Evolutionary conservation across 2,329 filamentous ascomycete genomes (phyloP).

Genomic region (Whalleya microplaca): DNA sequence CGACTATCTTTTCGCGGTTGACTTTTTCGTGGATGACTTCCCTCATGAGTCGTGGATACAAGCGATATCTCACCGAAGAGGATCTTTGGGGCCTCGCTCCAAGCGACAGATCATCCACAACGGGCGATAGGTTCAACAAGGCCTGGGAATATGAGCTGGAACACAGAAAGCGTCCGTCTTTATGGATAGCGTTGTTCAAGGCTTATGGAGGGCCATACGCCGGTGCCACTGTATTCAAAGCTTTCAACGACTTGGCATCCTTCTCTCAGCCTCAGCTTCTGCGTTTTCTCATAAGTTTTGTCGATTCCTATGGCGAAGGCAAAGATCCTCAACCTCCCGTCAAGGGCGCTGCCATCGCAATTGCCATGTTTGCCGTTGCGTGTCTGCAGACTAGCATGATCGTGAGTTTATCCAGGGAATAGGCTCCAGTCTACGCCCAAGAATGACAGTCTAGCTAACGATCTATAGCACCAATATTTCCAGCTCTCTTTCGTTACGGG

Average conservation of each 20-base stretch:
- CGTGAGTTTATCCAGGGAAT: conserved; percentile 33
- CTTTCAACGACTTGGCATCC: conserved; percentile 81
- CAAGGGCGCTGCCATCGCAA: conserved; percentile 82
- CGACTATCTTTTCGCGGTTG: conserved; percentile 88
- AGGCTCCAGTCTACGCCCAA: background rate
- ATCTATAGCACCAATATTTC: conserved; percentile 82
- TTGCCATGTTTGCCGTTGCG: conserved; percentile 90
- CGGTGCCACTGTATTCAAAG: conserved; percentile 82
- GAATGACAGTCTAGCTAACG: conserved; percentile 27
- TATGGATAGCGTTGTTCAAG: conserved; percentile 85
- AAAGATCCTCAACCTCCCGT: conserved; percentile 74
- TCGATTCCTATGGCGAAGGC: conserved; percentile 71
- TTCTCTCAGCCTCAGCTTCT: conserved; percentile 93
- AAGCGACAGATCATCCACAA: conserved; percentile 76
- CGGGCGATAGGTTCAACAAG: conserved; percentile 69
- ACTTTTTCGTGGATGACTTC: conserved; percentile 99
- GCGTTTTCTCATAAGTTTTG: conserved; percentile 80
- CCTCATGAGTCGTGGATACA: conserved; percentile 94
- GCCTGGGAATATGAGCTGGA: conserved; percentile 81
- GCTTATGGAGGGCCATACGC: conserved; percentile 87
- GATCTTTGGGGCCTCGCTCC: conserved; percentile 92
- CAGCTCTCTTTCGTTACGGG: conserved; percentile 92
- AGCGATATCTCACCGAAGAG: conserved; percentile 87
- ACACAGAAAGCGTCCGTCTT: conserved; percentile 68
- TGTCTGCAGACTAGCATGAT: conserved; percentile 85